Base-by-base conservation (phyloP, 2,329 filamentous ascomycete genomes). In the Ophiostoma novo-ulmi region DNA sequence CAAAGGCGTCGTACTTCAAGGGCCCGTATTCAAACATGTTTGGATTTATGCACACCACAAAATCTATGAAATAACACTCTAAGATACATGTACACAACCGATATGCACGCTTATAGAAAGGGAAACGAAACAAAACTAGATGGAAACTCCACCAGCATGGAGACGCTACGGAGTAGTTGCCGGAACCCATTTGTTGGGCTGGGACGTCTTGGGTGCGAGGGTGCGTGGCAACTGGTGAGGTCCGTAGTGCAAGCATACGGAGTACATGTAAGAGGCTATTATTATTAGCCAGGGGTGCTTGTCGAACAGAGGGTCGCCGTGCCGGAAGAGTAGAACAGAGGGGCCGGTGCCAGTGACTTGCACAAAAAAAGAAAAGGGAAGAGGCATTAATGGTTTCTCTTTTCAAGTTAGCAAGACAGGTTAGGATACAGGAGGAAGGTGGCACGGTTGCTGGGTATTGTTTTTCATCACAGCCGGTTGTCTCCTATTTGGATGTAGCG, bases 101-200 rank as follows among this genome's bases (percentile, higher is more conserved):
- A 44, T 39, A 44, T 44, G 13, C 41, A 44, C 14, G 14, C 13
- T 14, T 26, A 55, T 22, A 58, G 26, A 65, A 63, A 58, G 58
- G 48, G 58, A 65, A 65, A 65, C 63, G 63, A 36, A 38, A 68
- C 52, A 69, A 63, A 22, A 58, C n/a, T 26, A 58, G 22, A 58
- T 5, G 11, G 14, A 65, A 58, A 26, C 52, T 55, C 70, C 70
- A 69, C 64, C 65, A 17, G 38, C 38, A 69, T 64, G 64, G 67
- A 58, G 69, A 67, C 67, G 61, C 69, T 73, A 70, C 69, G 68
- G 71, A 35, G 61, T 70, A 69, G 69, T 61, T 72, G 69, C 71
- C 71, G 71, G 71, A 70, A 70, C 71, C 71, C 71, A 72, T 70
- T 70, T 68, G 67, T 68, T 73, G 70, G 72, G 70, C 72, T 71